Percentiles rank a stretch among this genome's conserved stretches.
Conservation (phyloP, 768 basidiomycete species). For the Termitomyces titanicus region DNA sequence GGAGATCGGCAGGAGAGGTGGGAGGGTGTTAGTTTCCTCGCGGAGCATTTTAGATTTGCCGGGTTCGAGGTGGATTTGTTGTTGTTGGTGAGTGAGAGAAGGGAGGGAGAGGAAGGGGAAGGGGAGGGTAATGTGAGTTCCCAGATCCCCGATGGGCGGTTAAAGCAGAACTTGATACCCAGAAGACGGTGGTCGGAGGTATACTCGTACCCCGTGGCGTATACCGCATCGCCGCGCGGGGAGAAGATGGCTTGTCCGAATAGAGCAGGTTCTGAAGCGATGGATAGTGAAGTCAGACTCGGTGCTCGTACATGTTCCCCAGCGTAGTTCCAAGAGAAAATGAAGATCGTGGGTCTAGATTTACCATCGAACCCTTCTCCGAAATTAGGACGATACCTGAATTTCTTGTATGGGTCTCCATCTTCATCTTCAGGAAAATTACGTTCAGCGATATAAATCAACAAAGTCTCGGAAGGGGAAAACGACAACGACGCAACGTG, state of each 20-base stretch:
- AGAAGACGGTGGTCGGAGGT: constrained; percentile 54
- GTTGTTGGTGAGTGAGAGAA: no score
- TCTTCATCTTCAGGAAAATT: constrained; percentile 27
- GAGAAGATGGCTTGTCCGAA: constrained; percentile 59
- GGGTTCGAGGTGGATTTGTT: no score
- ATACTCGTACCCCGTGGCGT: constrained; percentile 61
- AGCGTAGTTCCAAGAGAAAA: constrained; percentile 43
- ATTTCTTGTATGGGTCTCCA: constrained; percentile 39
- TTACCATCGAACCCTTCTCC: constrained; percentile 60
- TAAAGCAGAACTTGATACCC: constrained; percentile 57
- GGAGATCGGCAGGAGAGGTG: constrained; percentile 58
- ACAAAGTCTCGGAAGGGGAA: constrained; percentile 43
- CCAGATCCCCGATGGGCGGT: constrained; percentile 58
- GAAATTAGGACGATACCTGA: constrained; percentile 54
- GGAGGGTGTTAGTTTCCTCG: constrained; percentile 37
- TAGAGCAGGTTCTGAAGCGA: constrained; percentile 25
- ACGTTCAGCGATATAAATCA: constrained; percentile 62
- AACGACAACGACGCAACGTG: constrained; percentile 50
- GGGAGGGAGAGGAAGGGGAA: no score
- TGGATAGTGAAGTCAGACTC: constrained; percentile 7
- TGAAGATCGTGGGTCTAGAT: constrained; percentile 48
- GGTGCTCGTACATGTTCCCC: constrained; percentile 3
- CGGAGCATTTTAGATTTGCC: constrained; percentile 18
- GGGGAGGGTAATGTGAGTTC: constrained; percentile 30
- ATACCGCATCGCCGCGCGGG: constrained; percentile 35